phyloP scores from a whole-genome alignment of 2,329 filamentous ascomycete genomes.

The Phialophora chinensis region DNA sequence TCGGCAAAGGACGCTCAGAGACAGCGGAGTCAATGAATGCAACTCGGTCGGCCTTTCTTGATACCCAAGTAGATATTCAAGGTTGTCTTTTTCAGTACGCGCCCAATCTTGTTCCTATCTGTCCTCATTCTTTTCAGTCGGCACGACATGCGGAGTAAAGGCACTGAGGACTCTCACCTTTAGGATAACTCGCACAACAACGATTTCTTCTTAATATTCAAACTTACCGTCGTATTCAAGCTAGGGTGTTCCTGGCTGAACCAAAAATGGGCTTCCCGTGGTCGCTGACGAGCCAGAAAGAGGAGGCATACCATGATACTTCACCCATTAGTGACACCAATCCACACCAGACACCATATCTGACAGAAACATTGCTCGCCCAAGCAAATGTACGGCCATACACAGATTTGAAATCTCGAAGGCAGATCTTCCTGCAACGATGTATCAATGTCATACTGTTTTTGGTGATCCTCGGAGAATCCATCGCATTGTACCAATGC shows the following conservation, averaged over 20 bases:
- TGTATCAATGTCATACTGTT: constrained; percentile 1
- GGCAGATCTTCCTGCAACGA: constrained; percentile 2
- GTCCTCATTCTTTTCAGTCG: not conserved
- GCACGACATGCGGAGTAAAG: not conserved
- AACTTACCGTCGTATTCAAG: not conserved
- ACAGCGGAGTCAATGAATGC: not conserved
- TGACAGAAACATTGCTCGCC: not conserved
- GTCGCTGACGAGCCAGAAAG: not conserved
- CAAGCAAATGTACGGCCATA: not conserved
- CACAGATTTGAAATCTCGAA: constrained; percentile 1
- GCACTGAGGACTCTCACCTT: not conserved
- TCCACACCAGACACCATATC: not conserved
- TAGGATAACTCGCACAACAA: not conserved
- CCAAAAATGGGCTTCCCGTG: constrained; percentile 1
- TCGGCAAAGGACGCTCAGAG: not conserved
- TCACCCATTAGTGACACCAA: not conserved
- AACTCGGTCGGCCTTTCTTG: not conserved
- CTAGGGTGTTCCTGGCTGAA: not conserved
- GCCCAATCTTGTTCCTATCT: not conserved
- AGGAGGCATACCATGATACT: not conserved
- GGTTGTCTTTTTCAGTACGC: not conserved
- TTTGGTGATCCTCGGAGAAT: not conserved
- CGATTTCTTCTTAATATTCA: not conserved
- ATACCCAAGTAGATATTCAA: not conserved
- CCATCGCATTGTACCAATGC: constrained; percentile 8